These are phyloP conservation scores for Serendipita vermifera DNA, from an alignment of 768 basidiomycete genomes.

Conservation along the genomic window DNA sequence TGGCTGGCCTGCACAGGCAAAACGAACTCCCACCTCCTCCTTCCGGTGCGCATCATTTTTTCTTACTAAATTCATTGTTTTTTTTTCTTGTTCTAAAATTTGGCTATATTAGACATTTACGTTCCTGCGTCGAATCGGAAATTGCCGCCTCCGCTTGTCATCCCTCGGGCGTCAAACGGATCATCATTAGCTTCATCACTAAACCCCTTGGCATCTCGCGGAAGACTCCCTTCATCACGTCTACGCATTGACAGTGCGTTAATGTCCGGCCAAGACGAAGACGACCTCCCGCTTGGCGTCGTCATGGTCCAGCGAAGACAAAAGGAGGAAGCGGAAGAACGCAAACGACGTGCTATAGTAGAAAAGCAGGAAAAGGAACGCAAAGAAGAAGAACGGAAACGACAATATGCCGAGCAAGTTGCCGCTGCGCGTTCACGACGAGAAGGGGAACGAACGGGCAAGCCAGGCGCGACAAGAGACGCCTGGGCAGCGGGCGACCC, in stretches of 20 bases:
- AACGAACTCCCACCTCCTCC: slow-evolving; percentile 6
- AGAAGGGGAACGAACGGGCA: not conserved
- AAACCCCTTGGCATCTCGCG: not conserved
- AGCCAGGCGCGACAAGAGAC: not conserved
- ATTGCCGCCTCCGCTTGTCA: not conserved
- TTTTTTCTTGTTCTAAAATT: no score
- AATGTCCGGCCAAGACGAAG: not conserved
- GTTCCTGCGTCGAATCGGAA: slow-evolving; percentile 4
- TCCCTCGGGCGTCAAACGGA: not conserved
- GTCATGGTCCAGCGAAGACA: not conserved
- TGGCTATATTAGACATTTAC: slow-evolving; percentile 7
- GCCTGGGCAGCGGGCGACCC: not conserved
- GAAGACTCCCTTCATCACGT: not conserved
- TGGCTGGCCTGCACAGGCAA: slow-evolving; percentile 28
- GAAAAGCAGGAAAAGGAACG: not conserved
- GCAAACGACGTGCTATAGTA: not conserved
- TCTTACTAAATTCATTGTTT: no score
- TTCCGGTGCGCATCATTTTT: not conserved
- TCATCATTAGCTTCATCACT: no score
- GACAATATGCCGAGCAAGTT: not conserved
- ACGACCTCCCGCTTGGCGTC: not conserved
- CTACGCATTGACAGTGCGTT: not conserved
- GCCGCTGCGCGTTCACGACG: not conserved
- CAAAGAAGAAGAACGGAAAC: not conserved
- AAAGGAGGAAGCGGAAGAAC: slow-evolving; percentile 4